Conservation (phyloP, 306 rosid species). For the Hylodesmum podocarpum region DNA sequence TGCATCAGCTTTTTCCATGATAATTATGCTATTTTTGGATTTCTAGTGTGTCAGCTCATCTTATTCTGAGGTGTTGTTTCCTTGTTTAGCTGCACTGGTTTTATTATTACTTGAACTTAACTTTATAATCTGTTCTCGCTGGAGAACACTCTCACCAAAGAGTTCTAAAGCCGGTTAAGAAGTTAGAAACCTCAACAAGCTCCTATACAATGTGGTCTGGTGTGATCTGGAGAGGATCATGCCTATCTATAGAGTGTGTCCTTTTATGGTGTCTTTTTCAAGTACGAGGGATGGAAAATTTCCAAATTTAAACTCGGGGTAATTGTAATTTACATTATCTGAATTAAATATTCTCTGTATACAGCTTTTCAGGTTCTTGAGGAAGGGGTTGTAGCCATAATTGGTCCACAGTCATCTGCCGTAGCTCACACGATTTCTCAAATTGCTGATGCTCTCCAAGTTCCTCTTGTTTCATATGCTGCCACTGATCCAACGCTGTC, state of each 20-base stretch:
- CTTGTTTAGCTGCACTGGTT: conserved; percentile 16
- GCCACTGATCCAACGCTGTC: conserved; percentile 94
- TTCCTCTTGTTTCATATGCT: conserved; percentile 88
- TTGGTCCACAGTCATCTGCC: conserved; percentile 91
- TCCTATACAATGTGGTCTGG: background rate
- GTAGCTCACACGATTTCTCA: conserved; percentile 73
- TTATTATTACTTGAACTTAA: background rate
- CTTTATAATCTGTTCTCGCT: background rate
- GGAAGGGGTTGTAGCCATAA: conserved; percentile 61
- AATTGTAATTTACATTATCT: conserved; percentile 26
- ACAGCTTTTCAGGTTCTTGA: conserved; percentile 87
- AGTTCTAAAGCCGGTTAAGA: background rate
- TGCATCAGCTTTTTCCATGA: background rate
- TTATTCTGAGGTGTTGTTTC: background rate
- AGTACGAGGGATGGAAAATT: background rate
- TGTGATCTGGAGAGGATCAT: background rate
- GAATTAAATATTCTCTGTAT: conserved; percentile 24
- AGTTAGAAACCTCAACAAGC: background rate
- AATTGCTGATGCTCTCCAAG: conserved; percentile 80
- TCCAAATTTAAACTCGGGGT: conserved; percentile 25
- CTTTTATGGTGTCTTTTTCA: background rate
- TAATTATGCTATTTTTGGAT: background rate
- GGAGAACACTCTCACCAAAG: background rate
- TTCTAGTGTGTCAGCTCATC: background rate
- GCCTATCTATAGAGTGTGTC: background rate